Percentiles rank a stretch among this genome's conserved stretches.
Evolutionary conservation across 2,329 filamentous ascomycete genomes (phyloP).

Genomic region (Eurotiales sp.): DNA sequence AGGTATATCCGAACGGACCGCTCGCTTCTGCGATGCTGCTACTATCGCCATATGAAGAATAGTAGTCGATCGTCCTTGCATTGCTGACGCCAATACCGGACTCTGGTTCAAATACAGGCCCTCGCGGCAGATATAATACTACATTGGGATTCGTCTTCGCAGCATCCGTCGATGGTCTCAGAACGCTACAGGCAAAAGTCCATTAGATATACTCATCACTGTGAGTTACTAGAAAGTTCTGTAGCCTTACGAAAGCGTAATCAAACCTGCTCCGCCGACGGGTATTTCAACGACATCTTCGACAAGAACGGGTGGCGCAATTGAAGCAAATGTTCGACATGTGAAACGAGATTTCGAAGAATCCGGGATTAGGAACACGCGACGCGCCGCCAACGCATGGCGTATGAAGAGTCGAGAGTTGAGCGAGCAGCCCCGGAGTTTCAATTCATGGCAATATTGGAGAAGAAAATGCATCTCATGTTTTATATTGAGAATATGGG

Average conservation of each 20-base stretch:
- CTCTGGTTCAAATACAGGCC: constrained; percentile 7
- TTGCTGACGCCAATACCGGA: neutral
- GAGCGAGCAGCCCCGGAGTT: neutral
- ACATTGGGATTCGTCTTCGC: constrained; percentile 7
- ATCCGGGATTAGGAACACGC: neutral
- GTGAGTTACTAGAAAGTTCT: neutral
- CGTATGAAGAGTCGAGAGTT: neutral
- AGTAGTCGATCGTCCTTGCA: constrained; percentile 3
- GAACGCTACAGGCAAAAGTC: neutral
- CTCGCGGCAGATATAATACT: constrained; percentile 15
- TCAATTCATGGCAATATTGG: neutral
- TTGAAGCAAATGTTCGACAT: constrained; percentile 11
- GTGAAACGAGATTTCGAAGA: neutral
- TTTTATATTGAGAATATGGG: neutral
- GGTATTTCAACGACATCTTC: constrained; percentile 13
- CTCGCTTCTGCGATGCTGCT: neutral
- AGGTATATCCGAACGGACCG: neutral
- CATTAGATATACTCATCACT: neutral
- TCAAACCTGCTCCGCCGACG: constrained; percentile 14
- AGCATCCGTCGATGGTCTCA: constrained; percentile 1
- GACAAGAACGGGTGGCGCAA: neutral
- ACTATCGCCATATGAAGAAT: neutral
- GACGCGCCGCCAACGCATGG: constrained; percentile 7
- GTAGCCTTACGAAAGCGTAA: constrained; percentile 9
- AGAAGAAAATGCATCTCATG: neutral